Evolutionary conservation across 495 filamentous ascomycete genomes (phyloP).

Genomic region (Amphirosellinia nigrospora): DNA sequence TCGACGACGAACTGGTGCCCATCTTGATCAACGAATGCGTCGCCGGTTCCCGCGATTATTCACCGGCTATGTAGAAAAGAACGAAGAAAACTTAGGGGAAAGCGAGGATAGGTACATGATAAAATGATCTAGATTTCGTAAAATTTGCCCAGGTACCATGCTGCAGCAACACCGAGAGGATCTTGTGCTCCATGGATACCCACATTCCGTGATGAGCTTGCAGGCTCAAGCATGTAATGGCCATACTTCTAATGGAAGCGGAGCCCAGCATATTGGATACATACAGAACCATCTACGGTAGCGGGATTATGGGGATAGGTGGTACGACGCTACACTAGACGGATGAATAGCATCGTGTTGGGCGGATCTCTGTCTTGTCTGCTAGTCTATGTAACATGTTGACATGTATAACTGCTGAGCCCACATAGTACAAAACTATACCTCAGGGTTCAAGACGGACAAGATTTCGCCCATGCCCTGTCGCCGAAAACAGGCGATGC

Average conservation of each 20-base stretch:
- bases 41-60: neutral
- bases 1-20: neutral
- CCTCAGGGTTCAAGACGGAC: conserved; percentile 11
- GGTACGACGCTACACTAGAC: conserved; percentile 2
- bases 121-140: conserved; percentile 3
- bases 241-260: neutral
- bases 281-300: conserved; percentile 11
- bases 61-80: neutral
- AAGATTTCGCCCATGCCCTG: conserved; percentile 17
- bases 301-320: neutral
- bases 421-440: conserved; percentile 32
- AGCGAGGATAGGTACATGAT: neutral
- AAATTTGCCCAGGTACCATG: conserved; percentile 13
- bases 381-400: neutral
- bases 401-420: conserved; percentile 6
- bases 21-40: conserved; percentile 14
- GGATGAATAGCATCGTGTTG: neutral
- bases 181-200: conserved; percentile 17
- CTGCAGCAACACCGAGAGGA: conserved; percentile 6
- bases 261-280: neutral
- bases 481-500: conserved; percentile 31
- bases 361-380: neutral
- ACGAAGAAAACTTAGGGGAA: neutral
- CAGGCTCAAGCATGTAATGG: neutral
- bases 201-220: conserved; percentile 20